A percentile compares a stretch with the other conserved stretches of the same genome.
These are phyloP conservation scores for Lasiodiplodia theobromae DNA, from an alignment of 2,329 filamentous ascomycete species.

Conservation along the genomic window DNA sequence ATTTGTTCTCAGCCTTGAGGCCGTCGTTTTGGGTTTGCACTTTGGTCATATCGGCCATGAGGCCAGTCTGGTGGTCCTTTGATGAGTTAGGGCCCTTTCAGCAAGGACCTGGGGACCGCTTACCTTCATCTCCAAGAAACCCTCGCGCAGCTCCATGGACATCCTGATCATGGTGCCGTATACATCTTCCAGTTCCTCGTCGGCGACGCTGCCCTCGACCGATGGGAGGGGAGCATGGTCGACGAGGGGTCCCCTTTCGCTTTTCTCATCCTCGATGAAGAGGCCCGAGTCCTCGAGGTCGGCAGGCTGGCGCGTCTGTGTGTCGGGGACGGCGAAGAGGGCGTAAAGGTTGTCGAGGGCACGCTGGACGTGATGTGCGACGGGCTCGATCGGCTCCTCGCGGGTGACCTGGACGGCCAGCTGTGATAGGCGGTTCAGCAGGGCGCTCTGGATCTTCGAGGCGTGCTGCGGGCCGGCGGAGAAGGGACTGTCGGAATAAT, in stretches of 20 bases:
- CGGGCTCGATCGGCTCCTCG: constrained; percentile 10
- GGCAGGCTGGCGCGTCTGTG: constrained; percentile 23
- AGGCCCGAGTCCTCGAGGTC: constrained; percentile 27
- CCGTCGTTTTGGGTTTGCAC: constrained; percentile 9
- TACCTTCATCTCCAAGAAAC: constrained; percentile 25
- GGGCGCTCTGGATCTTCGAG: constrained; percentile 24
- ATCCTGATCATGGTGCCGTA: constrained; percentile 24
- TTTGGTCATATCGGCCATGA: constrained; percentile 19
- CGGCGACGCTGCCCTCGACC: neutral
- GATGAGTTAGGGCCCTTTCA: constrained; percentile 19
- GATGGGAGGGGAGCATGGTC: neutral
- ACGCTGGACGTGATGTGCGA: constrained; percentile 27
- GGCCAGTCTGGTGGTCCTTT: constrained; percentile 24
- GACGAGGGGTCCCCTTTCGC: neutral
- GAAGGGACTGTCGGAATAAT: constrained; percentile 48
- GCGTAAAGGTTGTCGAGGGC: constrained; percentile 24
- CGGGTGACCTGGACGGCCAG: constrained; percentile 47
- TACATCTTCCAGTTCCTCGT: constrained; percentile 25
- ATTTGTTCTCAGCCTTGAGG: constrained; percentile 18
- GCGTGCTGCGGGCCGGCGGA: constrained; percentile 32
- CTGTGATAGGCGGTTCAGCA: constrained; percentile 47
- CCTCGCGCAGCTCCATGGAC: constrained; percentile 24
- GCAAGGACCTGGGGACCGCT: constrained; percentile 1
- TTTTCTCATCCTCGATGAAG: constrained; percentile 26
- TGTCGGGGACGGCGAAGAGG: constrained; percentile 25